Evolutionary conservation across 495 filamentous ascomycete genomes (phyloP), one percentile per base, ranked within the genome.

Genomic region (Elasticomyces elasticus): DNA sequence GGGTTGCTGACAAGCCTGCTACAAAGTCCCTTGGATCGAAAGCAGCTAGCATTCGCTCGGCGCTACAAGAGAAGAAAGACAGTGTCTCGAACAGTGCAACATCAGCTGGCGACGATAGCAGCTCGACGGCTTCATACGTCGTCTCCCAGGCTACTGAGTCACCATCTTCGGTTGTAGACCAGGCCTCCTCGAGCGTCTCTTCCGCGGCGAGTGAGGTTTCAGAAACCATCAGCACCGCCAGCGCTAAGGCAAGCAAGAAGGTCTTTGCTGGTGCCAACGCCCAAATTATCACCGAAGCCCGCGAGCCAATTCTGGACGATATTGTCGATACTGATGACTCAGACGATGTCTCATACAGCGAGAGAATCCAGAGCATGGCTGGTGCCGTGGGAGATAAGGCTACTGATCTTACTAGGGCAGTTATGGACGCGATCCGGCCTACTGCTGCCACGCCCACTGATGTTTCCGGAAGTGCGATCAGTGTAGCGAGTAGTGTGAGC

Each of bases 251-350:
- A 20, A 66, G 69, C 5, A 70, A 64, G 48, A 79, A 76, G 54
- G 75, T 77, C 20, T 74, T 69, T 51, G 74, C 72, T 24, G 75
- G 77, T 37, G 72, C 78, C 28, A 77, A 77, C 63, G 79, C 80
- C n/a, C 72, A 78, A 66, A 56, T 61, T 35, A 64, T 79, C 17
- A 68, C 75, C 25, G 68, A 72, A 44, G 69, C 69, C 5, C 67
- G 69, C 42, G 64, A 76, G 50, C 77, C 78, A 20, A 69, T 80
- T 48, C 66, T 74, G 42, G 76, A 80, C 31, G 78, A 82, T 51
- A 52, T 73, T 27, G 67, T 79, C 54, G 73, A 74, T 3, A 72
- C 74, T 2, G 75, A 74, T 17, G 19, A 9, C 5, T 45, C 19
- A 45, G 20, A 23, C n/a, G n/a, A n/a, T 23, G 13, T 27, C 28